Conservation (phyloP, 768 basidiomycete genomes). For the Xerocomellus chrysenteron region DNA sequence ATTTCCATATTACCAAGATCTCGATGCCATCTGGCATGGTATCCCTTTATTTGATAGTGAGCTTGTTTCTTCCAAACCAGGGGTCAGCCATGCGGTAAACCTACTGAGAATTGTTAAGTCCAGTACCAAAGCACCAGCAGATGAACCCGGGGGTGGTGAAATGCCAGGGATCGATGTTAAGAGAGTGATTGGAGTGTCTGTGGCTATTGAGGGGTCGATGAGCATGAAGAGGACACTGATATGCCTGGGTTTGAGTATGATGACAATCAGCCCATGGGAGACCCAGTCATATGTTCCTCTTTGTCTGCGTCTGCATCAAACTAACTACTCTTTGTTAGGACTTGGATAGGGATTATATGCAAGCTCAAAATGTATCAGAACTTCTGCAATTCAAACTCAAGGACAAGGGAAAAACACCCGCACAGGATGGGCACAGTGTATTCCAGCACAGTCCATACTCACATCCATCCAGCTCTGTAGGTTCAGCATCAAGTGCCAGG, state of each 20-base stretch:
- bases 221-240: too few species aligned
- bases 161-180: too few species aligned
- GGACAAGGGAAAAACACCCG: neutral
- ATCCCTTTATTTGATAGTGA: slow-evolving; percentile 3
- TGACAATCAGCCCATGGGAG: too few species aligned
- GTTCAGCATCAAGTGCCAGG: neutral
- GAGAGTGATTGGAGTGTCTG: too few species aligned
- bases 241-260: too few species aligned
- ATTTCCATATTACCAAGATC: slow-evolving; percentile 9
- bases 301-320: neutral
- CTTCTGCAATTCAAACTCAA: neutral
- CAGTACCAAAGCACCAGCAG: too few species aligned
- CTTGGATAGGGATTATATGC: neutral
- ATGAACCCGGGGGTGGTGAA: too few species aligned
- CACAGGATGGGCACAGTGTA: neutral
- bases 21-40: slow-evolving; percentile 5
- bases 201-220: too few species aligned
- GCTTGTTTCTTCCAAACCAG: neutral
- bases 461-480: neutral
- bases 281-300: too few species aligned
- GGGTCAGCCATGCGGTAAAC: neutral
- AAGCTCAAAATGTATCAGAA: neutral
- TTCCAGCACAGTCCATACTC: neutral
- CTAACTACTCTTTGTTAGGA: neutral
- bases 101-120: neutral